A percentile compares a stretch with the other conserved stretches of the same genome.
Conservation (phyloP, 2,329 filamentous ascomycete species). For the Colletotrichum plurivorum region DNA sequence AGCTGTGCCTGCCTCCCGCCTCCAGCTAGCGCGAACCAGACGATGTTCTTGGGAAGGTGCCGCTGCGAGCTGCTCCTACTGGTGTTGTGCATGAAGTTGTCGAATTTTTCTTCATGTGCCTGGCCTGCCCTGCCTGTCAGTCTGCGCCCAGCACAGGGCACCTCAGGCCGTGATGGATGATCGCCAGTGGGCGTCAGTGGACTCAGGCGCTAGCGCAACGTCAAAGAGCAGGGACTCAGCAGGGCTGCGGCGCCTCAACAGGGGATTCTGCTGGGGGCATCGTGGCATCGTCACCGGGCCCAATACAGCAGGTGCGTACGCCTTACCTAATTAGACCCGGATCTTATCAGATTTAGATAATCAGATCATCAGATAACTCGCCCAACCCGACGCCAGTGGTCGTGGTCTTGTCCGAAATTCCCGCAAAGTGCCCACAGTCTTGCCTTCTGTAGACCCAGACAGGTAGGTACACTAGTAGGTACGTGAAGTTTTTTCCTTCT, state of each 20-base stretch:
- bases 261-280: conserved; percentile 22
- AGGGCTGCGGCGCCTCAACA: conserved; percentile 13
- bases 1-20: neutral
- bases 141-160: neutral
- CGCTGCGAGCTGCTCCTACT: neutral
- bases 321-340: conserved; percentile 39
- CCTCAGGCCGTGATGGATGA: neutral
- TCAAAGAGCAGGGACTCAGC: conserved; percentile 4
- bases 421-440: conserved; percentile 19
- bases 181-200: conserved; percentile 28
- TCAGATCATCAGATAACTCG: conserved; percentile 44
- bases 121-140: neutral
- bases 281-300: conserved; percentile 29
- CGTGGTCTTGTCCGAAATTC: conserved; percentile 8
- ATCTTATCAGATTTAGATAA: conserved; percentile 40
- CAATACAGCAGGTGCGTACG: conserved; percentile 29
- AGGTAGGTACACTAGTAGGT: neutral
- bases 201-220: conserved; percentile 19
- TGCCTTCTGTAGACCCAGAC: too few species aligned
- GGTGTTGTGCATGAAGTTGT: neutral
- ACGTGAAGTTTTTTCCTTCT: neutral
- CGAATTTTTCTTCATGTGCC: conserved; percentile 22
- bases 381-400: conserved; percentile 1
- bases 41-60: neutral
- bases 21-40: too few species aligned